Evolutionary conservation across 306 rosid species (phyloP), one percentile per base, ranked within the genome.

Genomic region (Acacia crassicarpa): DNA sequence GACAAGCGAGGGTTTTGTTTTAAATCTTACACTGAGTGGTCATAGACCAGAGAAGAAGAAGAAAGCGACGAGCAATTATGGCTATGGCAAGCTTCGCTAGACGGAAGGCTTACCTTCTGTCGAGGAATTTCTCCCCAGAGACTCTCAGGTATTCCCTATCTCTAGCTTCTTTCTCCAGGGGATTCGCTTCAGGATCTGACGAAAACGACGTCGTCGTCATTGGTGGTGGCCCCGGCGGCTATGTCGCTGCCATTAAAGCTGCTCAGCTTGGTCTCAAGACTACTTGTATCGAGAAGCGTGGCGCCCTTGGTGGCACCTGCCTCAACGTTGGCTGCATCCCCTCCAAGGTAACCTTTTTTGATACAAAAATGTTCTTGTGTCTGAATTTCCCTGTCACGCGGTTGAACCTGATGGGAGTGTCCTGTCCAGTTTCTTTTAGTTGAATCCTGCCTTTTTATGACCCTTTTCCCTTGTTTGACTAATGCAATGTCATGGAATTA

Each of bases 141-240:
- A 89, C 83, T 5, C 79, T 90, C 56, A 77, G 91, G 69, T 86
- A 86, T 83, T 87, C 90, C 32, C 78, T 70, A 51, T 84, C 92
- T 4, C 76, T 85, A 16, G 76, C 92, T 49, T 62, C 89, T 66
- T 87, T 84, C 87, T 86, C 89, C 23, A 79, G 98, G 45, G 93
- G 93, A 38, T 94, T 92, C 86, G 89, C 99, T 12, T 89, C 97
- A 19, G 99, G 96, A 90, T 96, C 99, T 83, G 98, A 96, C 0
- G 90, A 93, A 10, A 96, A 88, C 85, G 99, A 96, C 79, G 99
- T 96, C 83, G 99, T 96, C 68, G 84, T 96, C 84, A 71, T 96
- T 81, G 99, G 99, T n/a, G 99, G 99, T 6, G 99, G 99, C 1
- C 98, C 99, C 13, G 99, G 99, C 2, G 99, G 99, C 33, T 96